A percentile compares a stretch with the other conserved stretches of the same genome.
phyloP scores from a whole-genome alignment of 2,329 filamentous ascomycete species.

The Aspergillus amoenus region DNA sequence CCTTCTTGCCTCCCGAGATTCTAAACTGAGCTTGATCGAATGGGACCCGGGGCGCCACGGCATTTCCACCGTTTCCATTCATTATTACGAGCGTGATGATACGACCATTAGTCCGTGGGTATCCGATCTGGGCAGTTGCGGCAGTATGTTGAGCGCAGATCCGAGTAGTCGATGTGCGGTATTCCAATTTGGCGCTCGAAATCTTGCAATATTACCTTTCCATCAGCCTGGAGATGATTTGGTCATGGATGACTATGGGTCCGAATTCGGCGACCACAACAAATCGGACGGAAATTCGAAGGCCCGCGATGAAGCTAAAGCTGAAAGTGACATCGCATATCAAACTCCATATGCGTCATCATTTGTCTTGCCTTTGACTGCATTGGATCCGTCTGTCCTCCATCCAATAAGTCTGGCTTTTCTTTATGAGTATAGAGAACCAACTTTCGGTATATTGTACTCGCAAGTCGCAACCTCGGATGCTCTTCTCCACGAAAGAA shows the following conservation, averaged over 20 bases:
- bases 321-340: constrained; percentile 35
- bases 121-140: constrained; percentile 69
- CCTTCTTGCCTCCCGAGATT: constrained; percentile 81
- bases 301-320: constrained; percentile 24
- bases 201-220: constrained; percentile 91
- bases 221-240: constrained; percentile 82
- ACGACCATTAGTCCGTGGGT: constrained; percentile 80
- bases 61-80: constrained; percentile 87
- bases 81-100: constrained; percentile 97
- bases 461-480: constrained; percentile 71
- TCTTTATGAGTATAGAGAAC: constrained; percentile 93
- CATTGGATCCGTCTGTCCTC: constrained; percentile 81
- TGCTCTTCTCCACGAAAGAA: constrained; percentile 71
- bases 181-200: constrained; percentile 85
- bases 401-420: constrained; percentile 92
- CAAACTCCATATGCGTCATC: constrained; percentile 80
- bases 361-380: constrained; percentile 87
- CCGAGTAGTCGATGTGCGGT: constrained; percentile 91
- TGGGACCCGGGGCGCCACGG: constrained; percentile 82
- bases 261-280: constrained; percentile 70
- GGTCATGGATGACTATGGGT: constrained; percentile 88
- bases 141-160: constrained; percentile 82
- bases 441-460: constrained; percentile 92
- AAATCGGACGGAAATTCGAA: constrained; percentile 44
- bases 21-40: constrained; percentile 87